Evolutionary conservation across 192 early-diverging fungal species (phyloP).

Genomic region (Backusella morwellensis): DNA sequence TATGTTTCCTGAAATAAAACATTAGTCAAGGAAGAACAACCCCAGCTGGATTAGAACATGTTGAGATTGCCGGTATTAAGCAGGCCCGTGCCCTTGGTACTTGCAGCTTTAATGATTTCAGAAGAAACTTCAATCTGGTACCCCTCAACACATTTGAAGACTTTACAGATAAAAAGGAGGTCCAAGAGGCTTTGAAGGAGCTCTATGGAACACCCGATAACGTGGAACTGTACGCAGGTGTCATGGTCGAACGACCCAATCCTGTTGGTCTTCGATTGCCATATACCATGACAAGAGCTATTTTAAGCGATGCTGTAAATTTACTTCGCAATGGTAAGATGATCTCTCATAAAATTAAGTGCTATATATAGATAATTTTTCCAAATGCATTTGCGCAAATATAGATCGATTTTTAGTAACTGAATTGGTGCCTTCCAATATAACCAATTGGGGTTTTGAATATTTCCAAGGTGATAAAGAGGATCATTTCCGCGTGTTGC

Average conservation of each 20-base stretch:
- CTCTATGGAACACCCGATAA: constrained; percentile 41
- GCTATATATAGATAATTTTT: too few relatives aligned
- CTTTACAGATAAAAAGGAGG: constrained; percentile 23
- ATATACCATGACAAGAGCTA: constrained; percentile 43
- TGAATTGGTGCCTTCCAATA: constrained; percentile 35
- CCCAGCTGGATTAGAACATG: constrained; percentile 31
- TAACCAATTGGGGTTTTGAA: constrained; percentile 46
- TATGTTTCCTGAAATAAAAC: background rate
- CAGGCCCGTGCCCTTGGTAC: constrained; percentile 32
- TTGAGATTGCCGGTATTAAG: constrained; percentile 48
- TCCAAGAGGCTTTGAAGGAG: constrained; percentile 32
- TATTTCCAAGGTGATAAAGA: constrained; percentile 24
- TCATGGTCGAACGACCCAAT: constrained; percentile 42
- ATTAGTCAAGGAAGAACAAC: constrained; percentile 38
- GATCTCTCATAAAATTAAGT: background rate
- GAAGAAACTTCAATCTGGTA: constrained; percentile 33
- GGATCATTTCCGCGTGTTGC: constrained; percentile 10
- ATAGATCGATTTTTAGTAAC: constrained; percentile 45
- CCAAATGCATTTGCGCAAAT: background rate
- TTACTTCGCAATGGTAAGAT: constrained; percentile 40
- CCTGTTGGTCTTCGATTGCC: constrained; percentile 43
- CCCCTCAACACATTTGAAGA: constrained; percentile 34
- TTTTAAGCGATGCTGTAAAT: constrained; percentile 47
- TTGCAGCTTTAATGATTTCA: constrained; percentile 52
- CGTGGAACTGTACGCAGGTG: constrained; percentile 49